A percentile compares a stretch with the other conserved stretches of the same genome.
Evolutionary conservation across 169 alveolate species (phyloP).

Genomic region (Plasmodium adleri): DNA sequence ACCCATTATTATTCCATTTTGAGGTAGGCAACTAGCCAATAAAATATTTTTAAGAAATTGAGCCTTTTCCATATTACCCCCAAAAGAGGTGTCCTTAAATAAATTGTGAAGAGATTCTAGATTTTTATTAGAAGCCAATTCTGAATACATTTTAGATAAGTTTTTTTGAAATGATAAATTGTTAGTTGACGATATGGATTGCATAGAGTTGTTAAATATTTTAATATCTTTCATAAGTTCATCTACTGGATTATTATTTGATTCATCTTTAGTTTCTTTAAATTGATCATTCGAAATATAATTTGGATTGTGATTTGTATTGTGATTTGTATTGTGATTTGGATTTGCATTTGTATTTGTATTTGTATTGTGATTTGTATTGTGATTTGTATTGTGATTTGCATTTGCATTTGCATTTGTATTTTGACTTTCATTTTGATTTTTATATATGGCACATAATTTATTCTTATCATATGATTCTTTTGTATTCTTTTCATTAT

Average conservation of each 20-base stretch:
- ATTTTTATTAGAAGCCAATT: conserved; percentile 35
- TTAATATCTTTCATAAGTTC: conserved; percentile 41
- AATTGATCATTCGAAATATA: background rate
- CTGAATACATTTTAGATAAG: conserved; percentile 33
- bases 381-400: background rate
- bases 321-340: background rate
- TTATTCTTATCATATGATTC: no score
- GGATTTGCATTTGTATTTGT: background rate
- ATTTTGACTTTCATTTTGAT: background rate
- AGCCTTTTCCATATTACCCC: background rate
- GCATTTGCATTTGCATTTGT: background rate
- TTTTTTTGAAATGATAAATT: conserved; percentile 13
- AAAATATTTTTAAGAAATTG: background rate
- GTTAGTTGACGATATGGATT: conserved; percentile 25
- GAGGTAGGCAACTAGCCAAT: background rate
- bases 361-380: background rate
- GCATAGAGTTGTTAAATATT: conserved; percentile 45
- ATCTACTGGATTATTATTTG: conserved; percentile 14
- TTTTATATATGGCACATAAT: no score
- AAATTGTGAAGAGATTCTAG: conserved; percentile 34
- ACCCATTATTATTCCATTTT: background rate
- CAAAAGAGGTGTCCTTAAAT: conserved; percentile 3
- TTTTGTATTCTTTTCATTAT: no score
- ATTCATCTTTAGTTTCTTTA: conserved; percentile 1
- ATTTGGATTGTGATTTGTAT: background rate